Percentiles rank a stretch among this genome's conserved stretches.
Evolutionary conservation across 345 rosid species (phyloP).

Genomic region (Isatis tinctoria): DNA sequence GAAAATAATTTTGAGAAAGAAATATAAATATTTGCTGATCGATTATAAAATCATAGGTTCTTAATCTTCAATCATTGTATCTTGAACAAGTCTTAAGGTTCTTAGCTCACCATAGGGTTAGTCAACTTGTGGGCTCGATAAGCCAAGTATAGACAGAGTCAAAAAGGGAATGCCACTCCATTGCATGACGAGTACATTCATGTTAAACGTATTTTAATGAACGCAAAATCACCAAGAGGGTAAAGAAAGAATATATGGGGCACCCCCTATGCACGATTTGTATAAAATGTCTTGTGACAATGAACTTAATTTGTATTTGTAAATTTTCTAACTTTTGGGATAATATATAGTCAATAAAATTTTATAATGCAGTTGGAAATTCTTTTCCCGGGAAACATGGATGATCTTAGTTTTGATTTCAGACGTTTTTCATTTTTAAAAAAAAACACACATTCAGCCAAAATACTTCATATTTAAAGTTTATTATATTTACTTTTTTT

Average conservation of each 20-base stretch:
- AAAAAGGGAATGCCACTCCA: background rate
- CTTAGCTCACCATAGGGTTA: background rate
- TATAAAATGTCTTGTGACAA: background rate
- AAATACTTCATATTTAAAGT: background rate
- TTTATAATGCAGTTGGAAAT: background rate
- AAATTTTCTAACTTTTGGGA: background rate
- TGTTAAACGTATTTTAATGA: background rate
- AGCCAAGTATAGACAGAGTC: background rate
- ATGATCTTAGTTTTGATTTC: background rate
- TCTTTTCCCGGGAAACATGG: background rate
- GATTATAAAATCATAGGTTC: background rate
- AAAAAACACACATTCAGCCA: background rate
- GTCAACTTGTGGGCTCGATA: slow-evolving; percentile 4
- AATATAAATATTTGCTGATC: background rate
- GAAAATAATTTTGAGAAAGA: background rate
- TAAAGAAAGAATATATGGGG: background rate
- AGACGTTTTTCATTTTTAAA: background rate
- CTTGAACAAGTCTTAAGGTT: background rate
- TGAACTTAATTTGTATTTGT: background rate
- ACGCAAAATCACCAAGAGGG: background rate
- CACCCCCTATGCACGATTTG: background rate
- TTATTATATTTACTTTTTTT: background rate
- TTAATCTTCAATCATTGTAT: background rate
- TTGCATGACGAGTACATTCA: slow-evolving; percentile 9
- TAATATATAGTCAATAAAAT: background rate